Evolutionary conservation across 176 grass and related monocot genomes (phyloP).

Genomic region (Bromus sterilis): DNA sequence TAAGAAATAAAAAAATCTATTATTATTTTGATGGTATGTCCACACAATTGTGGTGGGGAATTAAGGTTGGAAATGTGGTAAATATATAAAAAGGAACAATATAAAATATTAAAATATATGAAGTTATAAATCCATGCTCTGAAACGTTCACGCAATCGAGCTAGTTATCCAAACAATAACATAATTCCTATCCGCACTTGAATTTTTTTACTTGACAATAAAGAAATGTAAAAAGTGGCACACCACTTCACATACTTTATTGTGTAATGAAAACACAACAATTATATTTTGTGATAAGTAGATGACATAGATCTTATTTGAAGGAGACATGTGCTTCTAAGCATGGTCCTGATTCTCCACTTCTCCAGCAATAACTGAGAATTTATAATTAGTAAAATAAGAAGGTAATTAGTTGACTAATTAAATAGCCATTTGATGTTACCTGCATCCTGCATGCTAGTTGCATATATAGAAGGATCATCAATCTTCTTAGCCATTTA

Average conservation of each 20-base stretch:
- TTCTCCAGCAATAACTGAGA: not conserved
- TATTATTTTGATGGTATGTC: not conserved
- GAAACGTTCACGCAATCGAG: not conserved
- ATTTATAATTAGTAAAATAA: not conserved
- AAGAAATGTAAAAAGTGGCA: not conserved
- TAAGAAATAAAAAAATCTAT: not conserved
- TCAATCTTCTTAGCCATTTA: not conserved
- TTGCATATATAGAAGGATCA: not conserved
- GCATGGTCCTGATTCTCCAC: not conserved
- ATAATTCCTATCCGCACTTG: not conserved
- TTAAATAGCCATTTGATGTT: not conserved
- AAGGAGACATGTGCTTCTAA: not conserved
- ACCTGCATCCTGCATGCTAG: not conserved
- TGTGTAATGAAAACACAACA: not conserved
- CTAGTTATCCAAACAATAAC: not conserved
- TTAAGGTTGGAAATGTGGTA: not conserved
- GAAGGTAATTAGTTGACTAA: not conserved
- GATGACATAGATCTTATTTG: not conserved
- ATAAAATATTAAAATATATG: not conserved
- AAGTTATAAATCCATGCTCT: not conserved
- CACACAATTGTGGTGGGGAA: not conserved
- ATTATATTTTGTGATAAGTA: not conserved
- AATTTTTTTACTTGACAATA: not conserved
- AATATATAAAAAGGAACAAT: not conserved
- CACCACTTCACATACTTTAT: not conserved